Base-by-base conservation (phyloP, 331 rosid species). In the Malus hybrid region DNA sequence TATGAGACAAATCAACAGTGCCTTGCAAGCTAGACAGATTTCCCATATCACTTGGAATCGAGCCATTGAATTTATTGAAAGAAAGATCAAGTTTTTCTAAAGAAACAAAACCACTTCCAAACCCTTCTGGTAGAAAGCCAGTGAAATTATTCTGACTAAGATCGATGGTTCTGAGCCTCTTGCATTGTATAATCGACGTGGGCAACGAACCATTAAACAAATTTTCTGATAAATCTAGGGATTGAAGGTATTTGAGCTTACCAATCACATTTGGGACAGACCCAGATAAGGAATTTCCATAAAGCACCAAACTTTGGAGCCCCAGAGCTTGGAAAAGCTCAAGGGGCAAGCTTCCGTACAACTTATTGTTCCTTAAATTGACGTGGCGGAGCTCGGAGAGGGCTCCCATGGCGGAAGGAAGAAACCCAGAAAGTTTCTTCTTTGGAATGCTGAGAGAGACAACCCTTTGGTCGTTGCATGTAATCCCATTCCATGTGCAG, bases 201-300 rank as follows among this genome's bases (percentile, higher is more conserved):
- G 99, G 97, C 50, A 95, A 69, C 33, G 97, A 90, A 76, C 96
- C 97, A 84, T 88, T 86, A 55, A 95, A 80, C 71, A 74, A 83
- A 85, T 95, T 95, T 55, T 85, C 90, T 0, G 99, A 95, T 69
- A 95, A 87, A 88, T 95, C 99, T 48, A 95, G 87, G 82, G 88
- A 84, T 83, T 92, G 96, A 68, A 95, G 93, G 78, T 84, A 91
- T 81, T 76, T 85, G 62, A 95, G 93, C 64, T 90, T 87, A 75
- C 93, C 97, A 86, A 95, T 85, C 82, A 90, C 89, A 72, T 48
- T 76, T 22, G 97, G 91, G 42, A 95, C 76, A 71, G 89, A 62
- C 90, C 99, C 99, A 80, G 97, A 92, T 36, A 95, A 76, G 67
- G 89, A 90, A 89, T 95, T 95, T 8, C 97, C 99, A 83, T 89